Base-by-base conservation (phyloP, 2,329 filamentous ascomycete genomes). In the Cladorrhinum sp. region DNA sequence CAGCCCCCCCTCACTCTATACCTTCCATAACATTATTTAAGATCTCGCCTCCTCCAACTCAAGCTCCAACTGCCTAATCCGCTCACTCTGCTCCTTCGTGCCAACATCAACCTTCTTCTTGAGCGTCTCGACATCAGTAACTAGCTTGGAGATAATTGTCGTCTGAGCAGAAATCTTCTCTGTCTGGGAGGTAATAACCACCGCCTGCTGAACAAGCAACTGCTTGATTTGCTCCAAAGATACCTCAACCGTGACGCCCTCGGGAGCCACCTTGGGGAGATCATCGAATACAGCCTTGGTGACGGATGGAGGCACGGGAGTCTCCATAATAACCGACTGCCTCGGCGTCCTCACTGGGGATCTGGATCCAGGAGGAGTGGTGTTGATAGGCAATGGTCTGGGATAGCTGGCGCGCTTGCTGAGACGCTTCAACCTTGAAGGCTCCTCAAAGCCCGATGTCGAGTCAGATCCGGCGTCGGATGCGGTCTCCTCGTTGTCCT, bases 401-500 rank as follows among this genome's bases (percentile, higher is more conserved):
- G 61, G 42, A 16, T 61, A 69, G 26, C 72, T 73, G 52, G 72
- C 61, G 20, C 75, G 73, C 21, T 73, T 68, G 30, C 69, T 65
- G 16, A 72, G 67, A 52, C 89, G 87, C 68, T 91, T 88, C 10
- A 84, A 77, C 14, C 14, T 3, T 9, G 26, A 28, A 30, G 95
- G 83, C 72, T 96, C 92, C 72, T 97, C 93, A 67, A 97, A 97
- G 76, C 88, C 91, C 1, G 91, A 94, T 26, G 84, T 82, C 33
- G 33, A 36, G 61, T 91, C 88, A 52, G 67, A 70, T n/a, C 70
- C 68, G 0, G 85, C 83, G n/a, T 84, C 84, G 10, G 86, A 82
- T 6, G 71, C 70, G 0, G 87, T 85, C 24, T 79, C 78, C 21
- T 83, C 81, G 54, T 89, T 80, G 72, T 96, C 92, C 68, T 92